A percentile compares a stretch with the other conserved stretches of the same genome.
phyloP scores from a whole-genome alignment of 2,329 filamentous ascomycete genomes.

The Ophiosphaerella herpotricha region DNA sequence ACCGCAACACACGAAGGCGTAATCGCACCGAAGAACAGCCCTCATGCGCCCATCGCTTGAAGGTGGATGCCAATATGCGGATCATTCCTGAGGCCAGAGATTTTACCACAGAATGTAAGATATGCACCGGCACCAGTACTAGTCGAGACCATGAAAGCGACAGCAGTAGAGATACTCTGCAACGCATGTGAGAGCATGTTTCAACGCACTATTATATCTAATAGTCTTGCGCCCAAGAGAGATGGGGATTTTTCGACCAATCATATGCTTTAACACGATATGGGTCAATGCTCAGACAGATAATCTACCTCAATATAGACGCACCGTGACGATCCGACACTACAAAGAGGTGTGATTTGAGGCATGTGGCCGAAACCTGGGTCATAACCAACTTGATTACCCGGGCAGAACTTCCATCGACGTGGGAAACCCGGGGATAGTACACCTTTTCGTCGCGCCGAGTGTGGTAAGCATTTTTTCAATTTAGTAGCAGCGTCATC shows the following conservation, averaged over 20 bases:
- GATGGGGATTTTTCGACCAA: too few species aligned
- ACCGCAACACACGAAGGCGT: slow-evolving; percentile 34
- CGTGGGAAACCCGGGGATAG: neutral
- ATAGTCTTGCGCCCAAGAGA: too few species aligned
- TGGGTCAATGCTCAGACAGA: too few species aligned
- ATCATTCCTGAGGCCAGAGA: slow-evolving; percentile 17
- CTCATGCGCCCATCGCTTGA: slow-evolving; percentile 35
- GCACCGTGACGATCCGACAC: too few species aligned
- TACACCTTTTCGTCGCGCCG: neutral
- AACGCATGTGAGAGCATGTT: too few species aligned
- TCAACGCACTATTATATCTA: too few species aligned
- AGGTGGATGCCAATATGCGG: slow-evolving; percentile 29
- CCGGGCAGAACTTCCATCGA: neutral
- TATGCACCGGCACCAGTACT: too few species aligned
- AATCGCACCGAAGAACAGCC: slow-evolving; percentile 41
- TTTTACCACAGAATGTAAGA: too few species aligned
- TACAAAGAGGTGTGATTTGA: neutral
- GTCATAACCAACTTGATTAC: neutral
- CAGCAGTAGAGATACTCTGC: too few species aligned
- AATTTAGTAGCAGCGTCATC: slow-evolving; percentile 3
- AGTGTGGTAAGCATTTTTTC: slow-evolving; percentile 1
- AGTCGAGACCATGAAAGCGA: too few species aligned
- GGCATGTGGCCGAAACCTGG: neutral
- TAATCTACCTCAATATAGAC: too few species aligned
- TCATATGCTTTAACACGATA: too few species aligned